Conservation (phyloP, 1,284 basidiomycete genomes). For the Vanrija sp. region DNA sequence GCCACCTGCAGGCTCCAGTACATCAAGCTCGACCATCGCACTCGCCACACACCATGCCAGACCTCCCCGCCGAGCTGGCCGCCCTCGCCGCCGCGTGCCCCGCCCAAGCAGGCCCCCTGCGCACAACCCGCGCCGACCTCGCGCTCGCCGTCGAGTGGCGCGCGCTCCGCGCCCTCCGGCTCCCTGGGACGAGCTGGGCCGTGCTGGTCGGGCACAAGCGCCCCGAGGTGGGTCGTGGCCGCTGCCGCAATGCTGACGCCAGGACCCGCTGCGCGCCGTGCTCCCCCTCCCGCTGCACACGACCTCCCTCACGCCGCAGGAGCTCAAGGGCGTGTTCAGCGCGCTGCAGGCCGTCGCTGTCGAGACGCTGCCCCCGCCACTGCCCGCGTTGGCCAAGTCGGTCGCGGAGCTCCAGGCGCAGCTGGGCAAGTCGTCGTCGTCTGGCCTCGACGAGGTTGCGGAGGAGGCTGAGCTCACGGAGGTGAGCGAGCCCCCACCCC, state of each 20-base stretch:
- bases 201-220: slow-evolving; percentile 43
- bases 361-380: slow-evolving; percentile 20
- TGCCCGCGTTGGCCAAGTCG: slow-evolving; percentile 27
- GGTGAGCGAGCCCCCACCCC: not conserved
- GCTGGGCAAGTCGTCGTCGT: slow-evolving; percentile 10
- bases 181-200: slow-evolving; percentile 35
- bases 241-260: slow-evolving; percentile 3
- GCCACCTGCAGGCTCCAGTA: no score
- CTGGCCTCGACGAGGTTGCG: slow-evolving; percentile 1
- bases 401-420: slow-evolving; percentile 22
- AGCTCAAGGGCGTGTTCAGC: slow-evolving; percentile 37
- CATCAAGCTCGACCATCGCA: no score
- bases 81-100: slow-evolving; percentile 13
- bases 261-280: slow-evolving; percentile 46
- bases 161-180: slow-evolving; percentile 30
- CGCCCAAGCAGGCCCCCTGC: slow-evolving; percentile 41
- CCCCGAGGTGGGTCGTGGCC: slow-evolving; percentile 25
- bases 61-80: slow-evolving; percentile 4
- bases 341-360: slow-evolving; percentile 19
- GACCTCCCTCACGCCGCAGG: slow-evolving; percentile 37
- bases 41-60: not conserved
- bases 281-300: slow-evolving; percentile 45
- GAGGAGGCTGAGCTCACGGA: slow-evolving; percentile 2
- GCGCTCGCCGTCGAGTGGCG: slow-evolving; percentile 48
- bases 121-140: slow-evolving; percentile 44